Base-by-base conservation (phyloP, 2,329 filamentous ascomycete species). In the Paraphaeosphaeria minitans region DNA sequence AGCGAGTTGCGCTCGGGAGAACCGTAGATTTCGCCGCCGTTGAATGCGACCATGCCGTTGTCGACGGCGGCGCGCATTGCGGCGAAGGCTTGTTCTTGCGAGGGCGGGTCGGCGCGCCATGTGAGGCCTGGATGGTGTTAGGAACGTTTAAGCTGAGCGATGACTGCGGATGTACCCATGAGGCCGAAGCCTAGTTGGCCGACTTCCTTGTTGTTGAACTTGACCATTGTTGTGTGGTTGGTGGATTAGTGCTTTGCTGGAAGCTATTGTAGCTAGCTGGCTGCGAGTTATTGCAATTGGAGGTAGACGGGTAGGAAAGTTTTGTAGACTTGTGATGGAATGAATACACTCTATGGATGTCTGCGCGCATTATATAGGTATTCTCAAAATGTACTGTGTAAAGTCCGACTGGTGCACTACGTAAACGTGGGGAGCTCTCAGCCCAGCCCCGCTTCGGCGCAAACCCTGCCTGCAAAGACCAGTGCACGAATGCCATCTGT, bases 21-120 rank as follows among this genome's bases (percentile, higher is more conserved):
- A 13, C 81, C 81, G 66, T 83, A 83, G 55, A 83, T 58, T 61
- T 82, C 79, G 57, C 81, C 81, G 42, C 79, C 81, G 61, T 83
- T 83, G 80, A 81, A 83, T 61, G 78, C 77, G 64, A 79, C 80
- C n/a, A 79, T 73, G 31, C 81, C 80, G 14, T 65, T 57, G 2
- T 72, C 64, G 16, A 81, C 65, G 29, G 80, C 78, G 1, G 75
- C 71, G 52, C 76, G 78, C 80, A 83, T 81, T 2, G 80, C 77
- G 55, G 74, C 70, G 65, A 82, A 78, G 63, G 78, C 65, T 55
- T 82, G 67, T 37, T 69, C 66, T 46, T 70, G 60, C 1, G 71
- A 57, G 6, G 69, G 76, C 5, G 79, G 79, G 37, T 71, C 73
- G 10, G 63, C 52, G 51, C 79, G 74, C 81, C 80, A 82, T 56